phyloP scores from a whole-genome alignment of 192 early-diverging fungal genomes.

The Backusella liffmaniae region DNA sequence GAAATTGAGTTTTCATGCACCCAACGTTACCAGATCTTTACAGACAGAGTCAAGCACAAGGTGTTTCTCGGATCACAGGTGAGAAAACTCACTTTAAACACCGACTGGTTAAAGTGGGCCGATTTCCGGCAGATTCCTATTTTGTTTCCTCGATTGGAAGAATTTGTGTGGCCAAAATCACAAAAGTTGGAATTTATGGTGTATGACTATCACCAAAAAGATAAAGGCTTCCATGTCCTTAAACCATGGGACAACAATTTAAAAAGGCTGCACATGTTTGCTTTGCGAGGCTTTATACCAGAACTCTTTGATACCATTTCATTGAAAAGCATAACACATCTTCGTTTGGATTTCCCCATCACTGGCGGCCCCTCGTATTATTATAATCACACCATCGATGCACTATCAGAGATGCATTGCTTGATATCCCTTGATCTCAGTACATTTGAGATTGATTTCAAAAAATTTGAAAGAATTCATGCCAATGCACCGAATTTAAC shows the following conservation, averaged over 20 bases:
- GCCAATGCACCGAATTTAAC: neutral
- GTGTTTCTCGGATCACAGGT: neutral
- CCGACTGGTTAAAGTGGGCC: neutral
- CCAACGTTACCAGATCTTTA: neutral
- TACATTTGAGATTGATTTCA: neutral
- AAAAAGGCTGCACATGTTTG: neutral
- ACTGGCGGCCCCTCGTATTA: neutral
- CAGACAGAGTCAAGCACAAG: neutral
- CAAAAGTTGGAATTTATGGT: neutral
- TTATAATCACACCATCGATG: neutral
- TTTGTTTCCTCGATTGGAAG: neutral
- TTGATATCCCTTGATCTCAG: neutral
- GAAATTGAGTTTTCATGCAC: neutral
- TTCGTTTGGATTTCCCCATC: neutral
- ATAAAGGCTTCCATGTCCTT: neutral
- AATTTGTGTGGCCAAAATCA: neutral
- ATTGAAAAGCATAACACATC: neutral
- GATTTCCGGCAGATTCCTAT: neutral
- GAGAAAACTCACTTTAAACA: constrained; percentile 1
- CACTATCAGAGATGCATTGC: neutral
- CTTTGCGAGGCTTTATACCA: neutral
- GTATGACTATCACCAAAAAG: neutral
- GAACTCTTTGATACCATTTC: neutral
- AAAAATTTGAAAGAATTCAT: neutral
- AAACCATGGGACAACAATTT: neutral